Evolutionary conservation across 2,329 filamentous ascomycete species (phyloP).

Genomic region (Cordyceps fumosorosea): DNA sequence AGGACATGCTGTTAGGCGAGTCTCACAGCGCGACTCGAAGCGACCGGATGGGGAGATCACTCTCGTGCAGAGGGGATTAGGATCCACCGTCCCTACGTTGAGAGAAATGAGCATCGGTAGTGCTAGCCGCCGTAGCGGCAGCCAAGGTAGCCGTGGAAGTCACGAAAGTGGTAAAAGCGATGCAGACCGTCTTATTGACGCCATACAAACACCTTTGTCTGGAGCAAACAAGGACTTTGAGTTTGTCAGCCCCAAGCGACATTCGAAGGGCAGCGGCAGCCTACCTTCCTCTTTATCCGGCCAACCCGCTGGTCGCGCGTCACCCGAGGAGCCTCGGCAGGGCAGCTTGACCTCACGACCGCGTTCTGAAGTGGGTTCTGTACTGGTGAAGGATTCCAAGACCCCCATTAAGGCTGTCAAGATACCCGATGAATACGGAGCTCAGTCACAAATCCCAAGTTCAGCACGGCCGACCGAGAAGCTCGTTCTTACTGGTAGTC

Average conservation of each 20-base stretch:
- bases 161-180: constrained; percentile 50
- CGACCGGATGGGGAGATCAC: constrained; percentile 47
- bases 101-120: constrained; percentile 10
- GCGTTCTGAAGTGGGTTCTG: neutral
- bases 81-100: neutral
- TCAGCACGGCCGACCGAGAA: neutral
- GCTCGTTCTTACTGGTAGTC: neutral
- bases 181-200: constrained; percentile 65
- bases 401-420: constrained; percentile 42
- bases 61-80: constrained; percentile 47
- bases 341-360: neutral
- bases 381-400: constrained; percentile 35
- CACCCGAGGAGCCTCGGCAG: neutral
- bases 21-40: constrained; percentile 18
- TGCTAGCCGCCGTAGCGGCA: constrained; percentile 30
- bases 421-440: constrained; percentile 40
- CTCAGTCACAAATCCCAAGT: constrained; percentile 21
- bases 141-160: constrained; percentile 34
- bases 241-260: constrained; percentile 18
- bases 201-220: constrained; percentile 55
- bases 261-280: constrained; percentile 16
- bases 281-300: constrained; percentile 8
- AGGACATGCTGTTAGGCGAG: constrained; percentile 7
- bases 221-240: constrained; percentile 32
- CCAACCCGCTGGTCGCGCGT: neutral